Conservation (phyloP, 148 eudicot species). For the Gaultheria prostrata region DNA sequence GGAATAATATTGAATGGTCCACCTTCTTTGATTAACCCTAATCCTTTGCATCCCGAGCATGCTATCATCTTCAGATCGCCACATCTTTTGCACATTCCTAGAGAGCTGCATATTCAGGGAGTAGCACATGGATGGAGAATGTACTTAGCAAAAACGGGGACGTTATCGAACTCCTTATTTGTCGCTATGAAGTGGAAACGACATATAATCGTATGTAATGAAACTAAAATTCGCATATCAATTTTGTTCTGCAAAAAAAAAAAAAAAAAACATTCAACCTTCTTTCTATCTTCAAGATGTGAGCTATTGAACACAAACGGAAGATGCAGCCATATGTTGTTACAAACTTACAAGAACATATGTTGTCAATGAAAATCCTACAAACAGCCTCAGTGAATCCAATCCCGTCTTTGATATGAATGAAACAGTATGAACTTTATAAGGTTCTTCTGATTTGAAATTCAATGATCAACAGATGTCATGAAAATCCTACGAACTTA, state of each 20-base stretch:
- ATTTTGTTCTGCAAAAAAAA: neutral
- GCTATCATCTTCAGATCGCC: constrained; percentile 72
- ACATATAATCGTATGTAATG: neutral
- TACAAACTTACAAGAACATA: neutral
- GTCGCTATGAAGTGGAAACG: neutral
- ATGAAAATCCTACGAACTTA: neutral
- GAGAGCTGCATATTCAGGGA: constrained; percentile 41
- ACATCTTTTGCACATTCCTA: constrained; percentile 78
- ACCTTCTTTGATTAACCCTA: constrained; percentile 45
- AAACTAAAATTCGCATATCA: neutral
- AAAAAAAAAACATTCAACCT: neutral
- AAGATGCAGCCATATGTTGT: neutral
- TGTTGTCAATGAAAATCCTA: neutral
- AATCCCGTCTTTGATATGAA: no score
- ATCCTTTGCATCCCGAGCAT: constrained; percentile 64
- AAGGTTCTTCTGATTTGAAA: no score
- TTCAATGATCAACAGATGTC: neutral
- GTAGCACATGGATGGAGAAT: neutral
- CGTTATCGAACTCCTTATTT: neutral
- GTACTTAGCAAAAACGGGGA: neutral
- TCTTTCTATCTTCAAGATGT: neutral
- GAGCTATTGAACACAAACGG: neutral
- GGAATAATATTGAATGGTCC: constrained; percentile 43
- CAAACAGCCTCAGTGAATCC: no score
- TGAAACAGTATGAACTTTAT: no score